Percentiles rank a stretch among this genome's conserved stretches.
Conservation (phyloP, 73 alveolate species). For the Tetrahymena borealis region DNA sequence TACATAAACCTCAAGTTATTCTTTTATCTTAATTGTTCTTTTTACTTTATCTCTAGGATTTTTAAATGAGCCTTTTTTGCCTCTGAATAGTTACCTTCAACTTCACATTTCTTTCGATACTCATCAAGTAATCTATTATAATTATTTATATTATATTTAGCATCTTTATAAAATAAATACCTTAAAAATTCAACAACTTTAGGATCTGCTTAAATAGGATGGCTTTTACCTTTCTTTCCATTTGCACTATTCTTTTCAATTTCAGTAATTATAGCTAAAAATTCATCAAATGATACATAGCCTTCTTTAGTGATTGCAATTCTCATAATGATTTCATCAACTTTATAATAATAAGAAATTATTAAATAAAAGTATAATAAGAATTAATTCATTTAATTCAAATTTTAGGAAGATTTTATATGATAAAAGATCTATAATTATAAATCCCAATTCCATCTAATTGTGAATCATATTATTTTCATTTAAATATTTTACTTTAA, state of each 20-base stretch:
- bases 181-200: slow-evolving; percentile 54
- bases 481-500: not conserved
- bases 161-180: not conserved
- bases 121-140: slow-evolving; percentile 39
- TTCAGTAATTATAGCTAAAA: slow-evolving; percentile 32
- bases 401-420: too few relatives aligned
- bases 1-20: slow-evolving; percentile 46
- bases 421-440: too few relatives aligned
- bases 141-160: not conserved
- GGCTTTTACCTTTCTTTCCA: not conserved
- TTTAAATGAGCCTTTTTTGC: slow-evolving; percentile 58
- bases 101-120: slow-evolving; percentile 50
- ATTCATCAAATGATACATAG: slow-evolving; percentile 42
- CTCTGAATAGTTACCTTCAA: slow-evolving; percentile 57
- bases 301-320: slow-evolving; percentile 33
- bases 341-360: not conserved
- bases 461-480: not conserved
- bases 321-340: not conserved
- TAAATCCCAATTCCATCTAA: not conserved
- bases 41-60: slow-evolving; percentile 42
- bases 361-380: not conserved
- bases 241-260: slow-evolving; percentile 35
- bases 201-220: slow-evolving; percentile 47
- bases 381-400: not conserved
- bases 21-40: slow-evolving; percentile 47